Evolutionary conservation across 1,284 basidiomycete genomes (phyloP), one percentile per base, ranked within the genome.

Genomic region (Cryptococcus sp.): DNA sequence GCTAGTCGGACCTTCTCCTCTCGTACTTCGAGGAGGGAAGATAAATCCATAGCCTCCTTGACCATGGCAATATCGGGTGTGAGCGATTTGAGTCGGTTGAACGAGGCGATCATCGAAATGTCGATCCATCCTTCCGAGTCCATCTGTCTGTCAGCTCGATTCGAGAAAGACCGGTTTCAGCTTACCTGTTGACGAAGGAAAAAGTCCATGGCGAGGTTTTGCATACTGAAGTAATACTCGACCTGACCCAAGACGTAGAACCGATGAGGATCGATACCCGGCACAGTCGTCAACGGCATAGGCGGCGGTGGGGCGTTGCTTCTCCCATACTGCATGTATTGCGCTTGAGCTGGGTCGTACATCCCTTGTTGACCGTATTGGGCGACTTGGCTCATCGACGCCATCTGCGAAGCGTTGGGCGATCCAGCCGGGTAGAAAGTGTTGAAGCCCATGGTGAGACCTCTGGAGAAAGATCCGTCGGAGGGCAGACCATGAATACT

Each of bases 91-190:
- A 94, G 80, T 36, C 91, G 84, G 62, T 87, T 89, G 78, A 94
- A 95, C 10, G 86, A 86, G 4, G 86, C 85, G 48, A 95, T 79
- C 48, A 89, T 76, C 10, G 79, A 60, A 37, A 93, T 84, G 19
- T 84, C 80, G 47, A 95, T 84, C 88, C 89, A 95, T 16, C 91
- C 91, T 53, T 80, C 77, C 3, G 80, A 78, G 66, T 94, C 88
- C 91, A 95, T 93, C 89, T 94, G 28, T 60, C 19, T 24, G 42
- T 53, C 10, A 50, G 36, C 40, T 38, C 19, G 16, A 12, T 18
- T 25, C 14, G 28, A 14, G 22, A 32, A 5, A 9, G 18, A 4
- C 10, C 38, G 5, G 38, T 33, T 25, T 21, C 19, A 31, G 61
- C 75, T 52, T 41, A 87, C 88, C 74, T 80, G 78, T 70, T 84